Evolutionary conservation across 495 filamentous ascomycete genomes (phyloP), one percentile per base, ranked within the genome.

Genomic region (Pseudomonodictys pantanalensis): DNA sequence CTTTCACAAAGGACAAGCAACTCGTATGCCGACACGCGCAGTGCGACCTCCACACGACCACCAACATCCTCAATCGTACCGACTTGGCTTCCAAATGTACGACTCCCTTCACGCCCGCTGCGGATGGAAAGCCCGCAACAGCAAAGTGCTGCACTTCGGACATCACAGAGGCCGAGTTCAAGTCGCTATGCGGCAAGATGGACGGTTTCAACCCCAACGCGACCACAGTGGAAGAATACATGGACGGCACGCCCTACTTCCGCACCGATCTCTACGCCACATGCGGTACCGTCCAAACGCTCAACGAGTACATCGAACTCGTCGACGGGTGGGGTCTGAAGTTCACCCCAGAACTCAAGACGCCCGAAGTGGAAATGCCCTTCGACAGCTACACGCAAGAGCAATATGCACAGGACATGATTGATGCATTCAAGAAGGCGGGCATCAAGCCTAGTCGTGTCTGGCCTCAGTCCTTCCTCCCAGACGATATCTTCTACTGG

Each of bases 71-170:
- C 39, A 68, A 72, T 25, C 66, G 71, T 26, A 79, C 82, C n/a
- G 74, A 78, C 5, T 76, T 86, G 17, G 79, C 77, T 11, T 72
- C 75, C 28, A 86, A 86, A 62, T 86, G 83, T 73, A 82, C 79
- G n/a, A 69, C 67, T 6, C 81, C 81, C 1, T 86, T 86, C 69
- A 69, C 67, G 24, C 80, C 83, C 8, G 80, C 71, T 38, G 38
- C 24, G 0, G 57, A 52, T 1, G 71, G 71, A 23, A 62, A 54
- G 5, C 39, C 68, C 0, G 83, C 83, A 0, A 74, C 62, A 0
- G 83, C 82, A 3, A 76, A 73, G 9, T 85, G 83, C 77, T 86
- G 83, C 76, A 86, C 83, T 1, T 79, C 75, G 41, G 83, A 86
- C 62, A 82, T 86, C 68, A 83, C 83, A 1, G 66, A 79, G 28